These are phyloP conservation scores for Agastache rugosa DNA, from an alignment of 257 asterid species.

Conservation along the genomic window DNA sequence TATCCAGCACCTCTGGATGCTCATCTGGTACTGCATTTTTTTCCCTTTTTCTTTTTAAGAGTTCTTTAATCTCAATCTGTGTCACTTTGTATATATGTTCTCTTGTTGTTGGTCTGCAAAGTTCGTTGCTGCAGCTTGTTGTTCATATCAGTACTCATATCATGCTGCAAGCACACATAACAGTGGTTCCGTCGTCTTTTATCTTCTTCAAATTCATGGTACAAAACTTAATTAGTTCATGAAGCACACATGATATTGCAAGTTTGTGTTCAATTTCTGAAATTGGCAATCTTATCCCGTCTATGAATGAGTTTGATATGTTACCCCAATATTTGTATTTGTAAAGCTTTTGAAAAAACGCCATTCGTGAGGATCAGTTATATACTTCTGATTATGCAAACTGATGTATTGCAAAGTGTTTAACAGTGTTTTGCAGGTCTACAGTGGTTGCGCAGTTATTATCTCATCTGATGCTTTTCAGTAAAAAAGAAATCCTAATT, in stretches of 20 bases:
- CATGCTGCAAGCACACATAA: neutral
- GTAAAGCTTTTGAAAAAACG: neutral
- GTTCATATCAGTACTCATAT: neutral
- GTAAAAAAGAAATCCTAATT: neutral
- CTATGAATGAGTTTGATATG: neutral
- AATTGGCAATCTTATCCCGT: neutral
- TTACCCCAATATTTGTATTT: neutral
- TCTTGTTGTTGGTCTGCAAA: slow-evolving; percentile 14
- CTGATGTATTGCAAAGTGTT: no score
- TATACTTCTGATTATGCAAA: no score
- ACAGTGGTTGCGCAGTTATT: no score
- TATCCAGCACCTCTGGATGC: slow-evolving; percentile 89
- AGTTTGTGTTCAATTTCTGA: slow-evolving; percentile 2
- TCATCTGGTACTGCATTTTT: slow-evolving; percentile 65
- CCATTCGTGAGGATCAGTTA: slow-evolving; percentile 16
- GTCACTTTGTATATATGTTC: neutral
- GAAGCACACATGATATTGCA: neutral
- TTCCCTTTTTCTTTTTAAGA: neutral
- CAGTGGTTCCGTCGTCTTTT: neutral
- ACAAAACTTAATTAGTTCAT: neutral
- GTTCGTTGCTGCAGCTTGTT: slow-evolving; percentile 16
- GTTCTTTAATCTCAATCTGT: slow-evolving; percentile 9
- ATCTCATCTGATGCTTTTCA: neutral
- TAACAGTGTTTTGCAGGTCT: no score
- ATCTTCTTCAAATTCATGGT: neutral